Conservation (phyloP, 1,139 yeast genomes). For the Sugiyamaella grinbergsii region DNA sequence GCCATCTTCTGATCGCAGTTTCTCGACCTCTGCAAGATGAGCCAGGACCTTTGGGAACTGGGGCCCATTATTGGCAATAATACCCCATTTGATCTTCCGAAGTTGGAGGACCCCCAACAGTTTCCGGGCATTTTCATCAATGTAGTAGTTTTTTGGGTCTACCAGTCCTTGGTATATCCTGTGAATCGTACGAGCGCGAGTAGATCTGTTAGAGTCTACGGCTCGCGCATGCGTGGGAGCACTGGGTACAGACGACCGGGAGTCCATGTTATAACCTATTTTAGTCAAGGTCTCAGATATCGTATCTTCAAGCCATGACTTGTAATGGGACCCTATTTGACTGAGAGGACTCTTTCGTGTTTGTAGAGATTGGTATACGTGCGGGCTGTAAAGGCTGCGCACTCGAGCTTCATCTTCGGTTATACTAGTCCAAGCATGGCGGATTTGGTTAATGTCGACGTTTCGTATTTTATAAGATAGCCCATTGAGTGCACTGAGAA, state of each 20-base stretch:
- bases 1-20: conserved; percentile 9
- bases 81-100: conserved; percentile 35
- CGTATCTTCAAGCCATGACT: conserved; percentile 8
- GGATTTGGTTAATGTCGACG: background rate
- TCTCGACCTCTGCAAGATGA: conserved; percentile 11
- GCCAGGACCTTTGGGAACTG: conserved; percentile 24
- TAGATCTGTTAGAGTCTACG: background rate
- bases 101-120: conserved; percentile 28
- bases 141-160: conserved; percentile 28
- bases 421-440: conserved; percentile 15
- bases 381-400: conserved; percentile 19
- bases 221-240: background rate
- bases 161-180: conserved; percentile 9
- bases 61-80: conserved; percentile 38
- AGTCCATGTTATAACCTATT: background rate
- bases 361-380: background rate
- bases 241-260: background rate
- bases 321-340: conserved; percentile 3
- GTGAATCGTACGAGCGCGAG: background rate
- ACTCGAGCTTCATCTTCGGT: conserved; percentile 8
- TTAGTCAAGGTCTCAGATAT: conserved; percentile 4
- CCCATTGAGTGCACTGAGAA: conserved; percentile 9
- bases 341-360: too few species aligned
- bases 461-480: background rate
- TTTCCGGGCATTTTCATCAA: conserved; percentile 25